These are phyloP conservation scores for Gelatoporia subvermispora DNA, from an alignment of 768 basidiomycete species.

Conservation along the genomic window DNA sequence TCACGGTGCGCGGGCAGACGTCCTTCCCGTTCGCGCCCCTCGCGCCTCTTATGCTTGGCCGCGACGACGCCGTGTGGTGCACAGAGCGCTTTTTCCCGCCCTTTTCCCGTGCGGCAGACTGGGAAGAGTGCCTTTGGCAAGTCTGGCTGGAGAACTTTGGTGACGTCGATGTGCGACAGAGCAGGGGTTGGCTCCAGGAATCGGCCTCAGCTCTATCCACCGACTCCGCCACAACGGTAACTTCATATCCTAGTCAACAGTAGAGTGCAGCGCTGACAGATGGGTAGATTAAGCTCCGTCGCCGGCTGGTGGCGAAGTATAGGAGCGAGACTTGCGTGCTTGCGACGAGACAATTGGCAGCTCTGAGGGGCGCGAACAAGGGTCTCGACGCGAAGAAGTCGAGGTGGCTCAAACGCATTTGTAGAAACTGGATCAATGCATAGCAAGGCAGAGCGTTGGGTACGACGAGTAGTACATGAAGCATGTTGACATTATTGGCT, in stretches of 20 bases:
- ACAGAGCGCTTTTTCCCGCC: constrained; percentile 48
- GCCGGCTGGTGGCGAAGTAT: constrained; percentile 43
- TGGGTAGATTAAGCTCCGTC: constrained; percentile 34
- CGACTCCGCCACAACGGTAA: background rate
- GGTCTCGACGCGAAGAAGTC: constrained; percentile 36
- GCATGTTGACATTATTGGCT: background rate
- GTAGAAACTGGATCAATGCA: constrained; percentile 33
- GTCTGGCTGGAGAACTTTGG: constrained; percentile 54
- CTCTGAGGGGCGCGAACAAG: constrained; percentile 28
- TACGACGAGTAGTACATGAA: background rate
- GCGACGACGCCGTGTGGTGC: constrained; percentile 54
- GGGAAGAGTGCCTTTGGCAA: constrained; percentile 67
- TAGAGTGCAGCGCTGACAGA: background rate
- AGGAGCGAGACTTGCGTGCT: constrained; percentile 51
- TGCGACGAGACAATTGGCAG: constrained; percentile 36
- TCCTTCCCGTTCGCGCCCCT: constrained; percentile 36
- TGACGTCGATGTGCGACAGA: constrained; percentile 24
- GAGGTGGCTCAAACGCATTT: constrained; percentile 55
- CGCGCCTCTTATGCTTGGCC: constrained; percentile 40
- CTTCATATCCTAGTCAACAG: background rate
- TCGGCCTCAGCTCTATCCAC: background rate
- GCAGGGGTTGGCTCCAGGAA: constrained; percentile 14
- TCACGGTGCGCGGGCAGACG: constrained; percentile 26
- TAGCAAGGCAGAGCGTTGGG: background rate
- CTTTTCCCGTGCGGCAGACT: constrained; percentile 44